Percentiles rank a stretch among this genome's conserved stretches.
phyloP scores from a whole-genome alignment of 768 basidiomycete genomes.

The Boletus vermiculosoides region DNA sequence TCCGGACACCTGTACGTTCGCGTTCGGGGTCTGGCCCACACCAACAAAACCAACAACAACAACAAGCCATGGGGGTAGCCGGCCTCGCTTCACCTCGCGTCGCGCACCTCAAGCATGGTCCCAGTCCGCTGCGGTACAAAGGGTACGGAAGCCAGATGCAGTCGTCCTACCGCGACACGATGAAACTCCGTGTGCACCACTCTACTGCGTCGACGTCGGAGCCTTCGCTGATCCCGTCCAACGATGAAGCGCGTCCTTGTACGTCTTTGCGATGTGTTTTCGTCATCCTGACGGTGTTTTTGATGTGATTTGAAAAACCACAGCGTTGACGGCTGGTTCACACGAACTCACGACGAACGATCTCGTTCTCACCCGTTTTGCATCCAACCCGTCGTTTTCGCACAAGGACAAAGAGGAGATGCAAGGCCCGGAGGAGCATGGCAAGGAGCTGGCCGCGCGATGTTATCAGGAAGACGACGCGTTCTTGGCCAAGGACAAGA shows the following conservation, averaged over 20 bases:
- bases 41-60: conserved; percentile 13
- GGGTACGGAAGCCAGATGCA: conserved; percentile 37
- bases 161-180: conserved; percentile 38
- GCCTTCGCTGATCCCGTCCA: conserved; percentile 65
- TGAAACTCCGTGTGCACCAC: conserved; percentile 59
- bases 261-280: conserved; percentile 29
- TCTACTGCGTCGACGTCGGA: conserved; percentile 78
- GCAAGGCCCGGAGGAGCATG: conserved; percentile 60
- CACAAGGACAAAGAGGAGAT: conserved; percentile 56
- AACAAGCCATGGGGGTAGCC: conserved; percentile 16
- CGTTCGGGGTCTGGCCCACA: conserved; percentile 30
- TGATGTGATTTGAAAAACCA: conserved; percentile 11
- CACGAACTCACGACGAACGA: conserved; percentile 59
- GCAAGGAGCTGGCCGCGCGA: conserved; percentile 67
- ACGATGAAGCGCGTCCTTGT: conserved; percentile 52
- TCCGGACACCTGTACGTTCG: conserved; percentile 33
- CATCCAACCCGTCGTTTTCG: conserved; percentile 37
- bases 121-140: conserved; percentile 46
- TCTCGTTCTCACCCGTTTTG: conserved; percentile 43
- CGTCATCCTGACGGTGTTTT: conserved; percentile 12
- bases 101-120: conserved; percentile 36
- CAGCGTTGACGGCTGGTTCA: conserved; percentile 36
- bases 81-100: conserved; percentile 33
- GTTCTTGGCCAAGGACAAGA: conserved; percentile 80
- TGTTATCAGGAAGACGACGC: conserved; percentile 87